Evolutionary conservation across 2,329 filamentous ascomycete species (phyloP).

Genomic region (Huntiella savannae): DNA sequence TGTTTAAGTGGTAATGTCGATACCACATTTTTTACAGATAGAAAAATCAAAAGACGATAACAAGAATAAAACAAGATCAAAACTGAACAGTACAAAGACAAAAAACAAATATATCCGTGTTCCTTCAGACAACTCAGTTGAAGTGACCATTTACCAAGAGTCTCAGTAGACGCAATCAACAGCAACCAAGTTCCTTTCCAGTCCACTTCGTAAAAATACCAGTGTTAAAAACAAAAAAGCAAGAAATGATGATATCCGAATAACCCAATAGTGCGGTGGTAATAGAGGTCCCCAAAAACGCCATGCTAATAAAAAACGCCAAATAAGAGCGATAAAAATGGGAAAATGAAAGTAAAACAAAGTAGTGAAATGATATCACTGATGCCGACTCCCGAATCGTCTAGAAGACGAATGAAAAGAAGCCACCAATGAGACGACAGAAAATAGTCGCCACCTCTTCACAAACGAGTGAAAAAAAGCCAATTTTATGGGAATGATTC

Average conservation of each 20-base stretch:
- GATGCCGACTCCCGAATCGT: not conserved
- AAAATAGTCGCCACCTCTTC: too few relatives aligned
- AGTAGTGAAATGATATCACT: not conserved
- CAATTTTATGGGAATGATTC: too few relatives aligned
- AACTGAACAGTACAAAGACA: not conserved
- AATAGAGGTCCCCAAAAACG: constrained; percentile 1
- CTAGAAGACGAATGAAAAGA: not conserved
- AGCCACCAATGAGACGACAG: too few relatives aligned
- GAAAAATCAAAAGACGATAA: not conserved
- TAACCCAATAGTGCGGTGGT: not conserved
- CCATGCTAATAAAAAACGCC: constrained; percentile 9
- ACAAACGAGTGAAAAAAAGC: too few relatives aligned
- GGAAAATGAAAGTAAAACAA: constrained; percentile 3
- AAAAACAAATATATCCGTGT: not conserved
- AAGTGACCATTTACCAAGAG: too few relatives aligned
- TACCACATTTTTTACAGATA: not conserved
- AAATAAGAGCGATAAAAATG: not conserved
- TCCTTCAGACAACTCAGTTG: too few relatives aligned
- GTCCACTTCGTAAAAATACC: not conserved
- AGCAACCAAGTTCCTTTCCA: too few relatives aligned
- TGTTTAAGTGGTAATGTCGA: not conserved
- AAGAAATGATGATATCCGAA: constrained; percentile 2
- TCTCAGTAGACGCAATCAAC: too few relatives aligned
- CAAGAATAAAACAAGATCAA: constrained; percentile 5
- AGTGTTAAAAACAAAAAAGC: not conserved